phyloP scores from a whole-genome alignment of 2,329 filamentous ascomycete species.

The Fusarium nanum region DNA sequence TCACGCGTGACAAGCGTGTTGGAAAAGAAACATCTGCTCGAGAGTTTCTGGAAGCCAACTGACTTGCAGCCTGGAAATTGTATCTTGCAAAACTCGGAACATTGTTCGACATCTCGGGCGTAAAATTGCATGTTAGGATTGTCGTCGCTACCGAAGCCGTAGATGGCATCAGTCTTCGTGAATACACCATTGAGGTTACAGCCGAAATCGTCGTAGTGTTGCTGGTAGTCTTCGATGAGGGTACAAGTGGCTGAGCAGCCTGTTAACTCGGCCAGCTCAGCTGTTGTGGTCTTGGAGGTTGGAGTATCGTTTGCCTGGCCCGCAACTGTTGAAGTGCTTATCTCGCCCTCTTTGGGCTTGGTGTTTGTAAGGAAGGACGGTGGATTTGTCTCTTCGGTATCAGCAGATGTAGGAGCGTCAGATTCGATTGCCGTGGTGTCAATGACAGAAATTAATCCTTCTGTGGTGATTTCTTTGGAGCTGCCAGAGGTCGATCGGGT shows the following conservation, averaged over 20 bases:
- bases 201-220: background rate
- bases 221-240: fast-evolving
- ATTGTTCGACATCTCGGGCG: background rate
- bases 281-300: background rate
- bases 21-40: background rate
- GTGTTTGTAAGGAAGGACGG: background rate
- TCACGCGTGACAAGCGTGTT: background rate
- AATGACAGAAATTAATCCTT: background rate
- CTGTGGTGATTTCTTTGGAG: background rate
- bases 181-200: background rate
- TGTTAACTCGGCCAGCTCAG: background rate
- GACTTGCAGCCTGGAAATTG: background rate
- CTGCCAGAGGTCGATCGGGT: background rate
- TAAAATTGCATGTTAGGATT: background rate
- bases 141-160: background rate
- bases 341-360: background rate
- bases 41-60: background rate
- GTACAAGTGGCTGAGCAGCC: background rate
- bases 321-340: background rate
- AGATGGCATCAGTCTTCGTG: background rate
- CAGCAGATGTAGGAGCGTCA: background rate
- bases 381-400: background rate
- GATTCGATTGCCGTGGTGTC: background rate
- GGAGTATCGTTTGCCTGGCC: background rate
- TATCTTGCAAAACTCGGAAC: background rate